Evolutionary conservation across 495 filamentous ascomycete species (phyloP).

Genomic region (Filosporella fistucella): DNA sequence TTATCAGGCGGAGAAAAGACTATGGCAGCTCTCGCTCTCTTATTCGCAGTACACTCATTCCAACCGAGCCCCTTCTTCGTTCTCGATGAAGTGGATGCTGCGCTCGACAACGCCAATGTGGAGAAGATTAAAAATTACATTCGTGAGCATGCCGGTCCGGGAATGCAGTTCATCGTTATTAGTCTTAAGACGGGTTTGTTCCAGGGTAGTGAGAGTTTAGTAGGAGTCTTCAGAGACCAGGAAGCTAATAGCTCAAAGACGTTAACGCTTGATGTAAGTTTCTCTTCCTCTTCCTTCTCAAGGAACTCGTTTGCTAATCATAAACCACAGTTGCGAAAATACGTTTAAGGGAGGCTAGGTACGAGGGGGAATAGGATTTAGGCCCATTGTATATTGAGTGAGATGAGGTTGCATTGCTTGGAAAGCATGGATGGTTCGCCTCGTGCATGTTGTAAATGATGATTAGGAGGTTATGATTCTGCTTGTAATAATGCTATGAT

Average conservation of each 20-base stretch:
- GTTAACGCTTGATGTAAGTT: constrained; percentile 90
- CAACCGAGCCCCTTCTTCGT: constrained; percentile 97
- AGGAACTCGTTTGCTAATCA: not conserved
- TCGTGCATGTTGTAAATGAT: too few species aligned
- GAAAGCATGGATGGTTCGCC: too few species aligned
- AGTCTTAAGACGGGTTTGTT: constrained; percentile 90
- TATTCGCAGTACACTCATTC: constrained; percentile 94
- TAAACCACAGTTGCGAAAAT: constrained; percentile 6
- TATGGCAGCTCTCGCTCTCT: constrained; percentile 91
- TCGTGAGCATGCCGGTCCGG: constrained; percentile 85
- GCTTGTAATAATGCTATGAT: too few species aligned
- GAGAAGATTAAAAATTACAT: constrained; percentile 95
- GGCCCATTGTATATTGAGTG: not conserved
- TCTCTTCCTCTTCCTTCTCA: not conserved
- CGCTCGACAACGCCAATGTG: constrained; percentile 94
- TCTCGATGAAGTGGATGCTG: constrained; percentile 96
- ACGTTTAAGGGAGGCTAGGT: constrained; percentile 7
- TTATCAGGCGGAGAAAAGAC: constrained; percentile 97
- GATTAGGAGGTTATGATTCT: too few species aligned
- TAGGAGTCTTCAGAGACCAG: constrained; percentile 95
- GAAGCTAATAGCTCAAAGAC: constrained; percentile 82
- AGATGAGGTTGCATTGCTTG: too few species aligned
- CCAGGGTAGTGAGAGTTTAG: constrained; percentile 86
- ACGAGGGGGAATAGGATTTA: not conserved
- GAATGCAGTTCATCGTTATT: constrained; percentile 99